Base-by-base conservation (phyloP, 2,329 filamentous ascomycete species). In the Cladobotryum protrusum region DNA sequence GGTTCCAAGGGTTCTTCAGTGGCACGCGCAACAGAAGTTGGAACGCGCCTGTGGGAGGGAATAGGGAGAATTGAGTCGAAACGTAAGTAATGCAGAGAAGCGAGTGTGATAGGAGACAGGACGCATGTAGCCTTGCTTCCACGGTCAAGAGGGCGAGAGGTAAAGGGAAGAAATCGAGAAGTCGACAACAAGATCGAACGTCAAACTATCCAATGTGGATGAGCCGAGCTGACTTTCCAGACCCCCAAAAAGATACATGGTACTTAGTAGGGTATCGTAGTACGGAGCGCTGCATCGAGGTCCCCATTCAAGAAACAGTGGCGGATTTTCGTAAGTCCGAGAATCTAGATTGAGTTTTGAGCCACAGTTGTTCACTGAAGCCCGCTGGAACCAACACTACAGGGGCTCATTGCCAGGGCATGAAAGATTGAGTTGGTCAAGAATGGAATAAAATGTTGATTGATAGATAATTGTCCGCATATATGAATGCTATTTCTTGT, bases 41-140 rank as follows among this genome's bases (percentile, higher is more conserved):
- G 34, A 45, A 41, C 34, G 44, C 49, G 41, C 49, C 44, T 51
- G 44, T 24, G 20, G 33, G 15, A 40, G 39, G 24, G 45, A 40
- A 40, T 39, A 44, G 46, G 40, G 40, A 42, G 40, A 24, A 49
- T 49, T 52, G 41, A 42, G 45, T 17, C 45, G 45, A 40, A 51
- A 47, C 39, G 49, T 40, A 34, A 43, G 34, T 24, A 32, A 20
- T 32, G 45, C 20, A 19, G 24, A 24, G 45, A 34, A 35, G 44
- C 44, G 49, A 35, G 35, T 39, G 49, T 45, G 39, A 44, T 17
- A 43, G 36, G 37, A 48, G 17, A 49, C 47, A 49, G 53, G 44
- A 51, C 56, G 57, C 56, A 58, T 56, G 49, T 51, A 50, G 52
- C 49, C 54, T 53, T 48, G 54, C 53, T 55, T 54, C 54, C 50